Base-by-base conservation (phyloP, 768 basidiomycete genomes). In the Terana coerulea region DNA sequence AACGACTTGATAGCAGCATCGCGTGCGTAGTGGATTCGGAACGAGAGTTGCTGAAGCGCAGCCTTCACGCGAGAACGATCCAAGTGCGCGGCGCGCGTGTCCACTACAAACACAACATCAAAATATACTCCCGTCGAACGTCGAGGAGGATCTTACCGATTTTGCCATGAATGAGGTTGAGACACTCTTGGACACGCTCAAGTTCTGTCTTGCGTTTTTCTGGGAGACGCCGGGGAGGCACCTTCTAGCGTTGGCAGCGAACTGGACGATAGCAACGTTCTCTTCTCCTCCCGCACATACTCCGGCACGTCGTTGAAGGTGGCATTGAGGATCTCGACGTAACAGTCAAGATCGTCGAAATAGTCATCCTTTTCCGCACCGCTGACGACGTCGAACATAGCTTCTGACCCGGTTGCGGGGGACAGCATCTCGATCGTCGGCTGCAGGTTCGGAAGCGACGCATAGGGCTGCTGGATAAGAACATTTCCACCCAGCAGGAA, bases 51-150 rank as follows among this genome's bases (percentile, higher is more conserved):
- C 61, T 90, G 85, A 43, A 90, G 65, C 0, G 77, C 75, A 2
- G 80, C 84, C 58, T 91, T 91, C 3, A 81, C 76, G 50, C 84
- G 76, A 2, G 88, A 88, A 41, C 89, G 81, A 55, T 90, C 88
- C 29, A 91, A 72, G 64, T 87, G 80, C 1, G 83, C 80, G 24
- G 85, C 87, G 40, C 86, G 83, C 2, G 81, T 83, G 62, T 91
- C 88, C 40, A 79, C 86, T 88, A 52, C 36, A 30, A 57, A 29
- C 14, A 17, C 40, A 47, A 25, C 19, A 26, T 29, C 11, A n/a
- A n/a, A n/a, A n/a, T n/a, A n/a, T n/a, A n/a, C n/a, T n/a, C n/a
- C n/a, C n/a, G n/a, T n/a, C n/a, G n/a, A n/a, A n/a, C n/a, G n/a
- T n/a, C n/a, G n/a, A n/a, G n/a, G n/a, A n/a, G n/a, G n/a, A n/a